Evolutionary conservation across 2,329 filamentous ascomycete genomes (phyloP), one percentile per base, ranked within the genome.

Genomic region (Cephalotrichum gorgonifer): DNA sequence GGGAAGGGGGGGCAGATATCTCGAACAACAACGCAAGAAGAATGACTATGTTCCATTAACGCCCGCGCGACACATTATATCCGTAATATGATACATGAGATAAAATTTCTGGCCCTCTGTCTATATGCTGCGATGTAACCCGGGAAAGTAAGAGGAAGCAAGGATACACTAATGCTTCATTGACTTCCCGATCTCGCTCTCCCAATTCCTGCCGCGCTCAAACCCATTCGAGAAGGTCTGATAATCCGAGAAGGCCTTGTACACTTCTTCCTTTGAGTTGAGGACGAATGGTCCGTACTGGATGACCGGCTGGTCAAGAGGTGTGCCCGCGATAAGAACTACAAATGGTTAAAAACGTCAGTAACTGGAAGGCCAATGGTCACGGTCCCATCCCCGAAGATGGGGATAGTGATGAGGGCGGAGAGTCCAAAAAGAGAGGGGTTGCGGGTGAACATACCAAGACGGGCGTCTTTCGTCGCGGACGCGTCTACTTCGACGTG

Each of bases 281-380:
- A 89, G 66, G n/a, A 93, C 88, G 61, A 93, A 93, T 1, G 88
- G 87, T 0, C 87, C 88, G 58, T 91, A 90, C 69, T 93, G 87
- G 30, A 91, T 82, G 31, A 93, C 77, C 38, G 82, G 76, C 67
- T 93, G 87, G 57, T 91, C 83, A 1, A 91, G 72, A 2, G 89
- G 88, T 55, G 86, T 76, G 11, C 89, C 88, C 0, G 88, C 86
- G 15, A 93, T 75, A 30, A 95, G 70, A 42, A 93, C 78, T 61
- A 33, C 11, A 22, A 25, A 23, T n/a, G n/a, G 33, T 12, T 12
- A 38, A 15, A 4, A n/a, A 4, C 30, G 33, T 38, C 20, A 38
- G n/a, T 38, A 38, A 31, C 7, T n/a, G n/a, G 3, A 8, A 38
- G 33, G n/a, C 12, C 47, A 51, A 43, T 52, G 47, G 41, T 27